phyloP scores from a whole-genome alignment of 2,329 filamentous ascomycete genomes.

The Cladosporium velox region DNA sequence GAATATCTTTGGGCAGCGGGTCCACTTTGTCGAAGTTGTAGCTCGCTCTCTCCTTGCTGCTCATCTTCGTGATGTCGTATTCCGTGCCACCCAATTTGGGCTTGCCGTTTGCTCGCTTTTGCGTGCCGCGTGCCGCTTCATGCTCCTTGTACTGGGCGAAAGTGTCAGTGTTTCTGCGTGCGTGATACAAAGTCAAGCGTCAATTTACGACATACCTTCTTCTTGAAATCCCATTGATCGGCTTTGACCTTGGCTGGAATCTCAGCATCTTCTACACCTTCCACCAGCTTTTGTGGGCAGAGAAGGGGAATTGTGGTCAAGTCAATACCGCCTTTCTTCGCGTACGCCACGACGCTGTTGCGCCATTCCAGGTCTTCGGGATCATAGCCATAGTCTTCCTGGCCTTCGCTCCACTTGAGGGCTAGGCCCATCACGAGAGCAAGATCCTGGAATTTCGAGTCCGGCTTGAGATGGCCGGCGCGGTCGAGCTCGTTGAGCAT shows the following conservation, averaged over 20 bases:
- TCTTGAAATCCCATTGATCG: not conserved
- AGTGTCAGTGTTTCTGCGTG: not conserved
- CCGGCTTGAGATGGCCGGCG: slow-evolving; percentile 22
- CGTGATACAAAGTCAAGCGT: not conserved
- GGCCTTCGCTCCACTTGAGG: slow-evolving; percentile 7
- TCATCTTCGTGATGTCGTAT: slow-evolving; percentile 24
- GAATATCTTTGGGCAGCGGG: slow-evolving; percentile 19
- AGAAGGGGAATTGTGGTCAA: not conserved
- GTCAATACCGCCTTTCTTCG: slow-evolving; percentile 24
- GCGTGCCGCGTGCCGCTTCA: not conserved
- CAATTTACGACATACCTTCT: not conserved
- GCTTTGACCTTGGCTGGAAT: not conserved
- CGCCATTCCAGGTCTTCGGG: slow-evolving; percentile 18
- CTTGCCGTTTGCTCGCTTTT: not conserved
- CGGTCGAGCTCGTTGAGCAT: slow-evolving; percentile 25
- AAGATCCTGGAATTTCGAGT: slow-evolving; percentile 25
- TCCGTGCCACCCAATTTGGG: slow-evolving; percentile 19
- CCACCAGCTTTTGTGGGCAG: not conserved
- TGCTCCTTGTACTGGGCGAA: not conserved
- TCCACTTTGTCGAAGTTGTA: slow-evolving; percentile 26
- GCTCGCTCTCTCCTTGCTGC: slow-evolving; percentile 17
- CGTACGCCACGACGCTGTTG: slow-evolving; percentile 24
- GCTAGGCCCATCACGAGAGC: slow-evolving; percentile 23
- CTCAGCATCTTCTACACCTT: not conserved
- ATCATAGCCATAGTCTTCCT: not conserved